Percentiles rank a stretch among this genome's conserved stretches.
Evolutionary conservation across 768 basidiomycete genomes (phyloP).

Genomic region (Leccinum rimulosum): DNA sequence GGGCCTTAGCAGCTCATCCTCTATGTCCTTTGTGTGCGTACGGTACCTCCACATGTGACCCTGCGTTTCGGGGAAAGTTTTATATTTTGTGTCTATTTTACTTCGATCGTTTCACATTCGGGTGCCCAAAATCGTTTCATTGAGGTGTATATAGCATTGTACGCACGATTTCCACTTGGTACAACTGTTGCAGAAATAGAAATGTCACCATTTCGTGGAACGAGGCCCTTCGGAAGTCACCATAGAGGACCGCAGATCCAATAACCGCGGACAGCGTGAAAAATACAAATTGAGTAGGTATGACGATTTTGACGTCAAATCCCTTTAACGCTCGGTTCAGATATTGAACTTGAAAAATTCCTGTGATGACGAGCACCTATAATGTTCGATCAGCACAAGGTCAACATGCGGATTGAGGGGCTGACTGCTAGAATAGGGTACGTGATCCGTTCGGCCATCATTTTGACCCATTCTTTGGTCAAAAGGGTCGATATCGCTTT

Average conservation of each 20-base stretch:
- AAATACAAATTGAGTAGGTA: constrained; percentile 92
- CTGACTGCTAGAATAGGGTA: constrained; percentile 75
- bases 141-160: too few relatives aligned
- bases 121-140: too few relatives aligned
- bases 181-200: constrained; percentile 25
- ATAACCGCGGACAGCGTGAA: constrained; percentile 93
- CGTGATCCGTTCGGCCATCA: constrained; percentile 79
- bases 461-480: constrained; percentile 70
- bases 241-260: constrained; percentile 91
- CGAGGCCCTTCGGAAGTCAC: constrained; percentile 82
- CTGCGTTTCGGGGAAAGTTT: too few relatives aligned
- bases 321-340: constrained; percentile 86
- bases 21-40: too few relatives aligned
- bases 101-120: too few relatives aligned
- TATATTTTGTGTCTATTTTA: too few relatives aligned
- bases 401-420: not conserved
- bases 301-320: constrained; percentile 93
- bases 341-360: constrained; percentile 81
- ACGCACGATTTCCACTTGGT: too few relatives aligned
- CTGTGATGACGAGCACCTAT: constrained; percentile 70
- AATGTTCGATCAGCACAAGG: constrained; percentile 8
- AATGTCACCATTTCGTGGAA: constrained; percentile 85
- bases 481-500: constrained; percentile 89
- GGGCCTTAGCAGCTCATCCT: too few relatives aligned
- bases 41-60: too few relatives aligned